Percentiles rank a stretch among this genome's conserved stretches.
phyloP scores from a whole-genome alignment of 768 basidiomycete species.

The Cystofilobasidium macerans region DNA sequence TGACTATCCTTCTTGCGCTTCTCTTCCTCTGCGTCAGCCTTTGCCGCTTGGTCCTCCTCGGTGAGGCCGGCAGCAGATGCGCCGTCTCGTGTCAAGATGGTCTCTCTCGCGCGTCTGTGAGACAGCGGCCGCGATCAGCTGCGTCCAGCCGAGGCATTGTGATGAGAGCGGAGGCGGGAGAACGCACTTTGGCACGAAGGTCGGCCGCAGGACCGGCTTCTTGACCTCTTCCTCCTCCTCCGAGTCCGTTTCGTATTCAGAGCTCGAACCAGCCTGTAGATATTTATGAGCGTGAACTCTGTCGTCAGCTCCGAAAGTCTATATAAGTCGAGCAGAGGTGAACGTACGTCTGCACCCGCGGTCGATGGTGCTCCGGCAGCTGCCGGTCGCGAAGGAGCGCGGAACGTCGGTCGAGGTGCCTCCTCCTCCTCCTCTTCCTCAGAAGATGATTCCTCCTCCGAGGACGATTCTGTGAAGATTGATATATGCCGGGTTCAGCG shows the following conservation, averaged over 20 bases:
- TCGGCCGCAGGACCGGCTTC: conserved; percentile 72
- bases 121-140: neutral
- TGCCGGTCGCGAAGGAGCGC: conserved; percentile 13
- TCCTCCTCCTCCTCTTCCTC: conserved; percentile 18
- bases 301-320: conserved; percentile 21
- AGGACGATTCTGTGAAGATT: conserved; percentile 5
- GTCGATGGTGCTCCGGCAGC: neutral
- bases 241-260: conserved; percentile 33
- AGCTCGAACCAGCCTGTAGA: conserved; percentile 28
- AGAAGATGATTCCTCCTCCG: conserved; percentile 13
- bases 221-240: conserved; percentile 43
- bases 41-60: conserved; percentile 55
- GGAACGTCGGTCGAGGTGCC: conserved; percentile 12
- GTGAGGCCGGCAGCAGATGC: conserved; percentile 47
- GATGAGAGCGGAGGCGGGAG: neutral
- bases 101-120: conserved; percentile 48
- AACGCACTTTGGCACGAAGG: conserved; percentile 85
- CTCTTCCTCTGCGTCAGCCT: conserved; percentile 63
- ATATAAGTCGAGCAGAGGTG: conserved; percentile 35
- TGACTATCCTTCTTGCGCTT: conserved; percentile 80
- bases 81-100: conserved; percentile 39
- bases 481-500: neutral
- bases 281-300: conserved; percentile 7
- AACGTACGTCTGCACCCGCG: conserved; percentile 14
- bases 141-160: neutral